These are phyloP conservation scores for Neodidymelliopsis sp. DNA, from an alignment of 2,329 filamentous ascomycete genomes.

Conservation along the genomic window DNA sequence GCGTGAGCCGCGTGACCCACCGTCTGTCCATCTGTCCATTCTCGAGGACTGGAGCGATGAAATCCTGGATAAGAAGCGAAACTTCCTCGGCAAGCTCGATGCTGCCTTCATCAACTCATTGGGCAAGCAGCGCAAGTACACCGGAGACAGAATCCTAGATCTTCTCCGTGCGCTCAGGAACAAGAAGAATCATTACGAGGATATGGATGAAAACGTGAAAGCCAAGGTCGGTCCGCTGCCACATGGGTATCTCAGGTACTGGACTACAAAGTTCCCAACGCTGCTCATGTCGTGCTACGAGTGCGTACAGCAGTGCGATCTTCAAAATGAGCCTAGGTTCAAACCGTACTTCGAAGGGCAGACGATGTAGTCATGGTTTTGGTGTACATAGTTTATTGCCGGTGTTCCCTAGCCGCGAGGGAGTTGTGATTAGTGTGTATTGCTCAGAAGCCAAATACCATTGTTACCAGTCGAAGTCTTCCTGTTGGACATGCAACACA, in stretches of 20 bases:
- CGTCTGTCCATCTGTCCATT: slow-evolving; percentile 69
- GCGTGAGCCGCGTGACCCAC: slow-evolving; percentile 85
- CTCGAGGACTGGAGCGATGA: slow-evolving; percentile 60
- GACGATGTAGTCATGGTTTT: slow-evolving; percentile 16
- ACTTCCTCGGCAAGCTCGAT: slow-evolving; percentile 81
- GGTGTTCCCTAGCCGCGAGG: neutral
- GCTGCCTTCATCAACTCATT: slow-evolving; percentile 86
- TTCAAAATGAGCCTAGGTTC: slow-evolving; percentile 72
- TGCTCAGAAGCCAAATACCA: slow-evolving; percentile 4
- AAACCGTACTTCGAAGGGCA: slow-evolving; percentile 68
- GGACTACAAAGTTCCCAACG: slow-evolving; percentile 79
- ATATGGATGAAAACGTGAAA: slow-evolving; percentile 85
- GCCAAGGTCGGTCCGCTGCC: slow-evolving; percentile 75
- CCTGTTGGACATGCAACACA: neutral
- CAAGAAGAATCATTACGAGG: slow-evolving; percentile 97
- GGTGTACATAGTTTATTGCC: neutral
- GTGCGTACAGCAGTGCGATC: slow-evolving; percentile 71
- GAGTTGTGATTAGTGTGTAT: slow-evolving; percentile 2
- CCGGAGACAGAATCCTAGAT: slow-evolving; percentile 81
- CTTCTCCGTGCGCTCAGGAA: slow-evolving; percentile 88
- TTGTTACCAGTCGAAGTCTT: neutral
- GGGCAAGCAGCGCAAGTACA: slow-evolving; percentile 95
- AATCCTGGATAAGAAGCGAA: slow-evolving; percentile 64
- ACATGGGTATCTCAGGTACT: slow-evolving; percentile 83
- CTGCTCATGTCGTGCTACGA: slow-evolving; percentile 81